These are phyloP conservation scores for Macrophomina tecta DNA, from an alignment of 2,329 filamentous ascomycete genomes.

Conservation along the genomic window DNA sequence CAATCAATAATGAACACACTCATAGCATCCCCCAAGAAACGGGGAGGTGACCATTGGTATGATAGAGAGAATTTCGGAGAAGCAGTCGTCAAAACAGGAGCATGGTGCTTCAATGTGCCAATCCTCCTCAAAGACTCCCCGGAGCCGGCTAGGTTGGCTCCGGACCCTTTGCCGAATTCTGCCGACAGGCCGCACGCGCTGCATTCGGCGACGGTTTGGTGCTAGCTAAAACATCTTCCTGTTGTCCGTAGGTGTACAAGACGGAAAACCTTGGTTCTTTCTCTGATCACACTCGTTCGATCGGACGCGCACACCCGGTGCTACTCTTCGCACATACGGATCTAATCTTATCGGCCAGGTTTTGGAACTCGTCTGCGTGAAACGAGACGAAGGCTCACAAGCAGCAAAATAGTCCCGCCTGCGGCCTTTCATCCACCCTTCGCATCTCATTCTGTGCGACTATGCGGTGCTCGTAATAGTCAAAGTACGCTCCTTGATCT, in stretches of 20 bases:
- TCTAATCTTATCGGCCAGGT: slow-evolving; percentile 24
- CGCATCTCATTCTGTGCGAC: background rate
- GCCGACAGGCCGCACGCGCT: background rate
- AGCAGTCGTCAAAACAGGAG: no score
- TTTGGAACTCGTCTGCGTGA: slow-evolving; percentile 18
- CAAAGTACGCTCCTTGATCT: slow-evolving; percentile 1
- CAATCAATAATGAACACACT: slow-evolving; percentile 8
- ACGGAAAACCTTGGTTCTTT: background rate
- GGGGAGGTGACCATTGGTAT: no score
- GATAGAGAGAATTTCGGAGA: background rate
- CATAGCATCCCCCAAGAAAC: background rate
- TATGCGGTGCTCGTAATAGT: slow-evolving; percentile 1
- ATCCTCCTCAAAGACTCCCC: background rate
- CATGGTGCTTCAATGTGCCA: background rate
- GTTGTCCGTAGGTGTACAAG: background rate
- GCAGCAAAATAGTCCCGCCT: slow-evolving; percentile 10
- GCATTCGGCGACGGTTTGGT: background rate
- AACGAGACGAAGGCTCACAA: slow-evolving; percentile 6
- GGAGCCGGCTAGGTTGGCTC: background rate
- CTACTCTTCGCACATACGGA: slow-evolving; percentile 17
- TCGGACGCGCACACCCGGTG: background rate
- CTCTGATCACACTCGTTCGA: background rate
- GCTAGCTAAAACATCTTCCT: background rate
- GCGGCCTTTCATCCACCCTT: background rate
- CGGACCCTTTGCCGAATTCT: slow-evolving; percentile 13